Conservation (phyloP, 345 rosid genomes). For the Zanthoxylum bungeanum region DNA sequence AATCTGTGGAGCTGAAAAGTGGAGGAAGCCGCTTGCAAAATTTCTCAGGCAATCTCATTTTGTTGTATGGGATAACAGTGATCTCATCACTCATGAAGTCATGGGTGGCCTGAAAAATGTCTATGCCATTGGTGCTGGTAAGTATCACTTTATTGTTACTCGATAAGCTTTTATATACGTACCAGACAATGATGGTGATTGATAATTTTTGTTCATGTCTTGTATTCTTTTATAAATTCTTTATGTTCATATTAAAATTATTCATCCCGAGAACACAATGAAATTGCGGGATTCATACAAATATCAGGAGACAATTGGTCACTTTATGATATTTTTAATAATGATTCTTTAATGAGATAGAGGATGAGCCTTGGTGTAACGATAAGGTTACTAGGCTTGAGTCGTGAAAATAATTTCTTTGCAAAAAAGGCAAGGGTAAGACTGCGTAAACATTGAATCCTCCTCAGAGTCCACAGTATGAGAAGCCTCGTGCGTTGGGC, state of each 20-base stretch:
- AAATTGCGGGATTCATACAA: background rate
- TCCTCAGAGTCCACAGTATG: no score
- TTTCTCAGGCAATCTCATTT: slow-evolving; percentile 79
- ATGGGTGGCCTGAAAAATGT: slow-evolving; percentile 91
- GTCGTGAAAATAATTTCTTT: no score
- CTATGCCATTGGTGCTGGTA: slow-evolving; percentile 89
- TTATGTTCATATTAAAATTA: background rate
- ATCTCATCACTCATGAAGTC: slow-evolving; percentile 79
- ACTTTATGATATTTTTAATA: background rate
- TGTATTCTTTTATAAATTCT: background rate
- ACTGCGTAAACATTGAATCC: no score
- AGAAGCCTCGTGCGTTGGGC: no score
- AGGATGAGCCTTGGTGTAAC: no score
- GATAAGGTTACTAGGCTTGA: no score
- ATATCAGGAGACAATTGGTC: background rate
- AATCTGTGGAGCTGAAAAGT: slow-evolving; percentile 69
- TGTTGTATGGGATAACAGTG: slow-evolving; percentile 80
- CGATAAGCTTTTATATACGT: background rate
- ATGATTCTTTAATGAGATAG: no score
- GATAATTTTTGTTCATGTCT: background rate
- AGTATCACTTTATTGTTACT: slow-evolving; percentile 9
- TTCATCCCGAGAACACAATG: background rate
- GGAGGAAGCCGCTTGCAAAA: slow-evolving; percentile 71
- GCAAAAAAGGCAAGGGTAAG: no score
- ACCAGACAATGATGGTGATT: background rate